These are phyloP conservation scores for Sicyos baderoa DNA, from an alignment of 306 rosid genomes.

Conservation along the genomic window DNA sequence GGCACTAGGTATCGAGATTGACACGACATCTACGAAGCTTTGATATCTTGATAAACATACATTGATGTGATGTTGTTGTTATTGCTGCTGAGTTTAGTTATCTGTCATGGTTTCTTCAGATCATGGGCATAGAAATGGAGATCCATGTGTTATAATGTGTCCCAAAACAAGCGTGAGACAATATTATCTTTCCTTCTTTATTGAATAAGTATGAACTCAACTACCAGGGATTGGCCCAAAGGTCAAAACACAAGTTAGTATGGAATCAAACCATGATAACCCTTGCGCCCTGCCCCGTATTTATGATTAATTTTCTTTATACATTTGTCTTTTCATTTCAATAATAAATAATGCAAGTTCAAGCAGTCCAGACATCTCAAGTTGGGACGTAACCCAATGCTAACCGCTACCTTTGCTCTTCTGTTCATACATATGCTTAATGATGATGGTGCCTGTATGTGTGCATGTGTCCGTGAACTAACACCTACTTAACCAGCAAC, in stretches of 20 bases:
- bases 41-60: not conserved
- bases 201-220: not conserved
- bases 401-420: not conserved
- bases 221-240: not conserved
- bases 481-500: not conserved
- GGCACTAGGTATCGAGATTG: too few relatives aligned
- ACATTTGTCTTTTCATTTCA: slow-evolving; percentile 7
- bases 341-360: not conserved
- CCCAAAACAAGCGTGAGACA: not conserved
- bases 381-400: not conserved
- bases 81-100: not conserved
- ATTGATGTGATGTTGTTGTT: not conserved
- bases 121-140: not conserved
- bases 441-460: too few relatives aligned
- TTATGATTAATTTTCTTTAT: not conserved
- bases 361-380: not conserved
- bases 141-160: not conserved
- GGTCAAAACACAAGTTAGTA: not conserved
- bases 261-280: too few relatives aligned
- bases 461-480: not conserved
- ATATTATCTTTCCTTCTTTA: not conserved
- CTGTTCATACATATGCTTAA: not conserved
- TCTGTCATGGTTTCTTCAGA: not conserved
- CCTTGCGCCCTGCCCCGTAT: too few relatives aligned
- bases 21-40: too few relatives aligned